These are phyloP conservation scores for Boechera divaricarpa DNA, from an alignment of 345 rosid species.

Conservation along the genomic window DNA sequence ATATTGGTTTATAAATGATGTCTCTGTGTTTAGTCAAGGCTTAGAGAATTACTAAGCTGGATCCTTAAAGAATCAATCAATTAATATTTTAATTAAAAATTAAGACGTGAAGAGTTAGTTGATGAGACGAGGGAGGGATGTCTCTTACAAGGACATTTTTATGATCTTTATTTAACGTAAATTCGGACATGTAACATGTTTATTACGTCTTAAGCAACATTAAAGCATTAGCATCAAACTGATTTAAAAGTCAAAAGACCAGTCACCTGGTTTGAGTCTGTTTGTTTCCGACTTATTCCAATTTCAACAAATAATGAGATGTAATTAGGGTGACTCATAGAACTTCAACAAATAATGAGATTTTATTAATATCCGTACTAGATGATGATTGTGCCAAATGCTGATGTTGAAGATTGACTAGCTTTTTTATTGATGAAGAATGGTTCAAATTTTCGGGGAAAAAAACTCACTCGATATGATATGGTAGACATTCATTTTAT, in stretches of 20 bases:
- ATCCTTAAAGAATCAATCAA: conserved; percentile 14
- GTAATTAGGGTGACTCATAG: too few relatives aligned
- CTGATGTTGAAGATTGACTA: too few relatives aligned
- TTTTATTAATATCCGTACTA: too few relatives aligned
- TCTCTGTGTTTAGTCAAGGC: conserved; percentile 15
- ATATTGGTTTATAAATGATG: background rate
- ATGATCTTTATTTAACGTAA: background rate
- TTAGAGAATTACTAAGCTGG: conserved; percentile 22
- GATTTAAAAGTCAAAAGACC: conserved; percentile 1
- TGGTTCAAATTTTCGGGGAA: too few relatives aligned
- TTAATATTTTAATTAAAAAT: background rate
- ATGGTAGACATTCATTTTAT: too few relatives aligned
- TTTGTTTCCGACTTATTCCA: background rate
- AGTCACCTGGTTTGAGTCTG: background rate
- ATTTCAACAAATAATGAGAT: background rate
- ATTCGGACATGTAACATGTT: background rate
- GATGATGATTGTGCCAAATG: too few relatives aligned
- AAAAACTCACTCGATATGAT: too few relatives aligned
- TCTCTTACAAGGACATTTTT: background rate
- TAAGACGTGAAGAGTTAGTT: conserved; percentile 37
- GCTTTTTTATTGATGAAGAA: too few relatives aligned
- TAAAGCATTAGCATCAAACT: background rate
- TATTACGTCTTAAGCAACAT: background rate
- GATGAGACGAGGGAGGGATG: conserved; percentile 25
- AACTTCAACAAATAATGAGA: background rate